Base-by-base conservation (phyloP, 768 basidiomycete genomes). In the Hygrophorus pudorinus region DNA sequence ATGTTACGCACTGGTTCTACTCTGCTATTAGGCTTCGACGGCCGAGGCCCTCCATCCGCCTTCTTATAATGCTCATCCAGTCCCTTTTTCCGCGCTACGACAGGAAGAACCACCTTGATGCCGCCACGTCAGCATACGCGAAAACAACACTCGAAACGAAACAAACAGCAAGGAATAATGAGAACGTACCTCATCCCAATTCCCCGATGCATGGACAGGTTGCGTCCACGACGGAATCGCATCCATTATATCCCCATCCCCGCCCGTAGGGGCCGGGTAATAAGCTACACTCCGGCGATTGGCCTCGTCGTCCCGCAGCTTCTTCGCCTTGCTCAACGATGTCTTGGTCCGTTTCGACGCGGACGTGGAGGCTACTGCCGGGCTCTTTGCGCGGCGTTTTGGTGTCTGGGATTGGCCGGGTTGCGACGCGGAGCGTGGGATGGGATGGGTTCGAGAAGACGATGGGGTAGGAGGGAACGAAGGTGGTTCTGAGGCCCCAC, bases 171-270 rank as follows among this genome's bases (percentile, higher is more conserved):
- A 21, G 28, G 14, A 17, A 39, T 42, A 39, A 42, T 48, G 52
- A 4, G 44, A 39, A 66, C 73, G 56, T 54, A 78, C 85, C 57
- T 91, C 87, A 55, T 91, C 87, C 87, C 88, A 91, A 54, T 85
- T 88, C 1, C 84, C 83, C 17, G 73, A 67, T 46, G 63, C 65
- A 18, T 71, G 73, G 20, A 80, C 66, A 18, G 85, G 84, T 55
- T 87, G 80, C 13, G 83, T 86, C 86, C 84, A 86, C 2, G 75
- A 71, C 5, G 88, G 87, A 56, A 90, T 87, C 17, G 87, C 87
- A 59, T 89, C 68, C 41, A 73, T 72, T 63, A 81, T 65, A 38
- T 75, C 67, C n/a, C 67, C 70, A 38, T 62, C 72, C 38, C 65
- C 75, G 18, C 66, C 66, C n/a, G 52, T 71, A 0, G 79, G 74